phyloP scores from a whole-genome alignment of 1,139 yeast genomes.

The Groenewaldozyma sp. region DNA sequence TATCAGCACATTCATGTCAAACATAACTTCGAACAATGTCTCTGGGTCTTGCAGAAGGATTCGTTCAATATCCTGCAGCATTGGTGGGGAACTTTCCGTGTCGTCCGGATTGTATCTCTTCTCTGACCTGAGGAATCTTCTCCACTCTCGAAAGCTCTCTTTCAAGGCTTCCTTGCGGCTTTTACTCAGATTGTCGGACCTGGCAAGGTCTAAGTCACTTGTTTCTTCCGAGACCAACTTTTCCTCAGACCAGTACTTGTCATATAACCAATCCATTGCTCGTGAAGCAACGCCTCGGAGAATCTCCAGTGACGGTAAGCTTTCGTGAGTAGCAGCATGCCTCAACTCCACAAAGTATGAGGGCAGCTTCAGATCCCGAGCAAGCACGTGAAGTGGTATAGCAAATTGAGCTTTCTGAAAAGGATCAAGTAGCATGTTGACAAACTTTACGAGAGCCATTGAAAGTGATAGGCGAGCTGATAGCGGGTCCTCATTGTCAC shows the following conservation, averaged over 20 bases:
- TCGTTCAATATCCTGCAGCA: constrained; percentile 8
- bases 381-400: constrained; percentile 67
- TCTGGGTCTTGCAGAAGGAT: constrained; percentile 11
- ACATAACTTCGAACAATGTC: constrained; percentile 19
- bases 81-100: constrained; percentile 14
- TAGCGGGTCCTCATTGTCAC: constrained; percentile 34
- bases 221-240: constrained; percentile 23
- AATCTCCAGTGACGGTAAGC: constrained; percentile 60
- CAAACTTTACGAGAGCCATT: constrained; percentile 77
- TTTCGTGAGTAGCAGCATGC: constrained; percentile 89
- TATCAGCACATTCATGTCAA: constrained; percentile 24
- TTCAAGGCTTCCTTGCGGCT: constrained; percentile 22
- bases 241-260: constrained; percentile 60
- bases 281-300: constrained; percentile 47
- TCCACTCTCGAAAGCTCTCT: constrained; percentile 27
- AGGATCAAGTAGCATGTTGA: constrained; percentile 86
- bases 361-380: constrained; percentile 62
- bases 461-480: constrained; percentile 46
- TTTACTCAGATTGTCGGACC: constrained; percentile 16
- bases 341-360: constrained; percentile 80
- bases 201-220: too few relatives aligned
- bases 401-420: constrained; percentile 73
- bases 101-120: constrained; percentile 23
- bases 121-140: constrained; percentile 41
- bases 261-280: constrained; percentile 70